A percentile compares a stretch with the other conserved stretches of the same genome.
Evolutionary conservation across 2,329 filamentous ascomycete genomes (phyloP).

Genomic region (Fusarium musae): DNA sequence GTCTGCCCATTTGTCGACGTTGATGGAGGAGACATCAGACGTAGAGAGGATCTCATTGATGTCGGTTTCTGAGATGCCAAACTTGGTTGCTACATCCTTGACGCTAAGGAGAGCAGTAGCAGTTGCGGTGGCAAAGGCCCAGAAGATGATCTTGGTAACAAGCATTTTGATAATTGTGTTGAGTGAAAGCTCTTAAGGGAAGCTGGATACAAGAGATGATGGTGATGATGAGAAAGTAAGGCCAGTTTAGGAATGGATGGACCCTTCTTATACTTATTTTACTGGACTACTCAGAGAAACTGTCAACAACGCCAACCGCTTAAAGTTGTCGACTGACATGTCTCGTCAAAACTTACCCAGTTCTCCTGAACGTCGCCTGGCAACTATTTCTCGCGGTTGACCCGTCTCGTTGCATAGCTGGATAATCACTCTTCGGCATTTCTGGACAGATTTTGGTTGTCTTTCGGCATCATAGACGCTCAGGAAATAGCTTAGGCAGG

Average conservation of each 20-base stretch:
- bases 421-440: background rate
- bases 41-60: background rate
- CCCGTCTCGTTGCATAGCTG: background rate
- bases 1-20: slow-evolving; percentile 4
- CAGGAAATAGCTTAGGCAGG: background rate
- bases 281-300: no score
- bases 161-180: background rate
- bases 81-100: background rate
- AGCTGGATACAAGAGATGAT: background rate
- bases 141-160: background rate
- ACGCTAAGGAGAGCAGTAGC: background rate
- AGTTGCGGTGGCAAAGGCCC: background rate
- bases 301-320: no score
- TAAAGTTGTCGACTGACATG: no score
- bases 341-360: background rate
- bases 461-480: background rate
- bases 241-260: fast-evolving
- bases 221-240: background rate
- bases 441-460: background rate
- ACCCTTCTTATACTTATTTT: background rate
- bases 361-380: no score
- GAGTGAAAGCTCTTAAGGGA: no score
- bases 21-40: background rate
- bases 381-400: background rate
- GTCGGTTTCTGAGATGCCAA: background rate